Base-by-base conservation (phyloP, 2,329 filamentous ascomycete species). In the Trichoderma semiorbis region DNA sequence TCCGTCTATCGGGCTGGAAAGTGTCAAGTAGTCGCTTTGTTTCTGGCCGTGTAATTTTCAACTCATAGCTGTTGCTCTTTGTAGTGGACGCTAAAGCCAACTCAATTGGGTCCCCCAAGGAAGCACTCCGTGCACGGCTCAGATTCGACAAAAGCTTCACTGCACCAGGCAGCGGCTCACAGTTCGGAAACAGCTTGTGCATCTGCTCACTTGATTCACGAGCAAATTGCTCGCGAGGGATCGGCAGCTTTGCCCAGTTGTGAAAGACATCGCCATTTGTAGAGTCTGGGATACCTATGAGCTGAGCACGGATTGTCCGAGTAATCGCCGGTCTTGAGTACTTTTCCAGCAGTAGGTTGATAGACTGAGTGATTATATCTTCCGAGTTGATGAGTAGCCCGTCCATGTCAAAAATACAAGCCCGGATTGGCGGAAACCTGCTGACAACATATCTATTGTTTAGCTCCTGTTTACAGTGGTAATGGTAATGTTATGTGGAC, bases 341-440 rank as follows among this genome's bases (percentile, higher is more conserved):
- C 1, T 67, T 67, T 43, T 67, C 64, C 6, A 67, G 32, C 0
- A 67, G 50, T 12, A 30, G 64, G 30, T 67, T 67, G 4, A n/a
- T 67, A 21, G 64, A 58, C 50, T 66, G 63, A 30, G 64, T 67
- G 50, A 67, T 67, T 39, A 67, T 67, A 8, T 67, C 64, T 10
- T 67, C 64, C 3, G 64, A 67, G 34, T 67, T 67, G 24, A 67
- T 67, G 34, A 67, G 34, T n/a, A 67, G 64, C 50, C 53, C 50
- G 6, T 67, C 64, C 64, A 67, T 43, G 50, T 67, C 34, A 6
- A 39, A 67, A n/a, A 67, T 43, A 11, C 64, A 58, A 18, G 64
- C 64, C 26, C 64, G 34, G 32, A 67, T 58, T 43, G 64, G 18
- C 12, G 64, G 64, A 8, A 67, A 58, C 1, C 64, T 58, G 53